Base-by-base conservation (phyloP, 345 rosid species). In the Rhodomyrtus tomentosa region DNA sequence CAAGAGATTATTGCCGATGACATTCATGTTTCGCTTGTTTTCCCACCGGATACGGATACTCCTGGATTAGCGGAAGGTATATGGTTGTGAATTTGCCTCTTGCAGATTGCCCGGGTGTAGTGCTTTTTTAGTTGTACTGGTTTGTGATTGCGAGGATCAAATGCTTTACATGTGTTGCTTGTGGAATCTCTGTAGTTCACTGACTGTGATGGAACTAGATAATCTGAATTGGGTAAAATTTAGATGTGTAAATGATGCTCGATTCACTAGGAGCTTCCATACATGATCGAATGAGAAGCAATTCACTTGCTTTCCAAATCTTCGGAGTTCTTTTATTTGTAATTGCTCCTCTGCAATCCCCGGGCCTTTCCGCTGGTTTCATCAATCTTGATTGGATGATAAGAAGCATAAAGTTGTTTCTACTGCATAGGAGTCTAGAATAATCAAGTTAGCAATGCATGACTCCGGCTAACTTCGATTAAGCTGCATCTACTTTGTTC, bases 41-140 rank as follows among this genome's bases (percentile, higher is more conserved):
- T 91, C 76, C 99, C 98, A 54, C 96, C 98, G 1, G 98, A 94
- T 55, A 96, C 98, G 0, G 95, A 96, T 15, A 96, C 98, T 16
- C 74, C 74, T 32, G 74, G 74, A 3, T 16, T 62, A 1, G 24
- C 4, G 74, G 74, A 62, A 62, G 74, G 74, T 62, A 62, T 62
- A 0, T 32, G 3, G 11, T 32, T 16, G 5, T 32, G 42, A 62
- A 62, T 16, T 68, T 12, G 0, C 45, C 13, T 68, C 45, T 18
- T 68, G 76, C 76, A 32, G 45, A 68, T 68, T 4, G 76, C 12
- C 7, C 10, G 12, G 5, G 24, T 68, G 21, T n/a, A n/a, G 18
- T n/a, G 40, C 3, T 27, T 15, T n/a, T 29, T 59, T 29, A 29
- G 40, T 32, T 32, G 22, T 32, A 16, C 74, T 62, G 22, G 22